Base-by-base conservation (phyloP, 2,329 filamentous ascomycete genomes). In the Thelonectria discophora region DNA sequence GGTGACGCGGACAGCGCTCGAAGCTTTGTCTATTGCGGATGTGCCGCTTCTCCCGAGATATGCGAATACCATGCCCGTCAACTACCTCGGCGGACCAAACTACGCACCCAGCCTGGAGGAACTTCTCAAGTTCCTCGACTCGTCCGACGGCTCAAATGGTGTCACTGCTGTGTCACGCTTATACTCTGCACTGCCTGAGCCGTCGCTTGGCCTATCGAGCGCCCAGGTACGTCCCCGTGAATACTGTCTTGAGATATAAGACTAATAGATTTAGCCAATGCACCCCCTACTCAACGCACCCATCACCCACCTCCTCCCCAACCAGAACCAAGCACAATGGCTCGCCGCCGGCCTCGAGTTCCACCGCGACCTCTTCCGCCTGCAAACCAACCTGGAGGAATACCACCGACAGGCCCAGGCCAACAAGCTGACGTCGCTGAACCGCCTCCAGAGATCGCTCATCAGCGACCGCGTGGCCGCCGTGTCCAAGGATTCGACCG, bases 401-500 rank as follows among this genome's bases (percentile, higher is more conserved):
- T 80, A 85, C 52, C 75, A 77, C 5, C 69, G 69, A 13, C 77
- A 79, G 51, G 80, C 81, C 50, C 78, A 79, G 40, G 74, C 80
- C 13, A 77, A 81, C 13, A 84, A 83, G 52, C 75, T 88, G 5
- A 84, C 84, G 7, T 78, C 80, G 1, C 75, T 90, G 65, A 89
- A 83, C 63, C 82, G 88, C 8, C 77, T 90, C 8, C 86, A 90
- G 72, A 80, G 88, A 60, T 89, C 88, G 2, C 78, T 82, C 39
- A 78, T 88, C 5, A 82, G 82, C 20, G 80, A 81, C 49, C 80
- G 82, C 15, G 82, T 88, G 17, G 80, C 85, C 12, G 80, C 81
- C 8, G 82, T 88, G 5, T 80, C 83, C 0, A 88, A 86, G 63
- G 88, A 90, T 66, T 86, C 87, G 1, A 90, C 88, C 2, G 81